These are phyloP conservation scores for Arxiozyma slooffiae DNA, from an alignment of 1,139 yeast genomes.

Conservation along the genomic window DNA sequence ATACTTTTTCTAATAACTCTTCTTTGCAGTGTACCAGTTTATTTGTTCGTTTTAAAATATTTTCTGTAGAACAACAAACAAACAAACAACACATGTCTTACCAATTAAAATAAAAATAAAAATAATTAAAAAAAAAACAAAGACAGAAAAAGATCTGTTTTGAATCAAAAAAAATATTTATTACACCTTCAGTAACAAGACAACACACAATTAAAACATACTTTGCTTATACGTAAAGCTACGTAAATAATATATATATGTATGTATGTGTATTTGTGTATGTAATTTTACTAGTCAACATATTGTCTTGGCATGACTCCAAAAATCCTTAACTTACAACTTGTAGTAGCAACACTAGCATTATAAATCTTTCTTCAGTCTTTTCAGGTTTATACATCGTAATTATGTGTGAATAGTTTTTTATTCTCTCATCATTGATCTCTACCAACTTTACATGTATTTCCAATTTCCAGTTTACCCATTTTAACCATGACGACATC, in stretches of 20 bases:
- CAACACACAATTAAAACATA: neutral
- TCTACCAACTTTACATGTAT: slow-evolving; percentile 45
- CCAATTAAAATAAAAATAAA: too few species aligned
- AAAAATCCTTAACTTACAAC: slow-evolving; percentile 65
- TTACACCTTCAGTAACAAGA: too few species aligned
- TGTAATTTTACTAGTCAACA: slow-evolving; percentile 45
- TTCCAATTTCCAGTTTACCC: slow-evolving; percentile 65
- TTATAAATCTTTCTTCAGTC: slow-evolving; percentile 63
- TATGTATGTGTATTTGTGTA: too few species aligned
- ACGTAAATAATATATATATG: slow-evolving; percentile 1
- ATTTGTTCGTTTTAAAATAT: too few species aligned
- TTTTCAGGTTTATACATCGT: slow-evolving; percentile 67
- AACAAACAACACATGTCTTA: too few species aligned
- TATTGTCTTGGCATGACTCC: slow-evolving; percentile 57
- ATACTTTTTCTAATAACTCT: too few species aligned
- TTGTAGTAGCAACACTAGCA: slow-evolving; percentile 50
- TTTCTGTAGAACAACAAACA: too few species aligned
- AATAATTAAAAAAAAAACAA: too few species aligned
- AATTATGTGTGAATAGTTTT: slow-evolving; percentile 43
- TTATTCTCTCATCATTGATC: slow-evolving; percentile 43
- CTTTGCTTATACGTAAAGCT: neutral
- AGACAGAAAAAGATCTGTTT: too few species aligned
- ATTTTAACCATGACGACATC: slow-evolving; percentile 69
- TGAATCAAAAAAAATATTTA: too few species aligned
- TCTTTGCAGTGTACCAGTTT: too few species aligned